A percentile compares a stretch with the other conserved stretches of the same genome.
Conservation (phyloP, 371 early-diverging fungal species). For the Funneliformis caledonium region DNA sequence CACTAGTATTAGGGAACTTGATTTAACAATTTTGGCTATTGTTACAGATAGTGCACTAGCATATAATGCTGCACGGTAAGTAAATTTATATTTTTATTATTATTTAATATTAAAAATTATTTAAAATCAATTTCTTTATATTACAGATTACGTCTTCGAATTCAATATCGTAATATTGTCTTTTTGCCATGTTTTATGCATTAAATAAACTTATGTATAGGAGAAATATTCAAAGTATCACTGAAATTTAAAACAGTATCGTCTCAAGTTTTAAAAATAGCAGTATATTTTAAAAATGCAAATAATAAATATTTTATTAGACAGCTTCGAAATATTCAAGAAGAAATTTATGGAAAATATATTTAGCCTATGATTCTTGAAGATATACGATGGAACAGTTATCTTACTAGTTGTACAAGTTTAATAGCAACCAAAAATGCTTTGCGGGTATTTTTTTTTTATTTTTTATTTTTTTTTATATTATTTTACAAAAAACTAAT, state of each 20-base stretch:
- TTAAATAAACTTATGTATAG: not conserved
- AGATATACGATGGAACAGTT: not conserved
- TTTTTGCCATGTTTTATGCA: not conserved
- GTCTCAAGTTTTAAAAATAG: not conserved
- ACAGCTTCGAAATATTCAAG: no score
- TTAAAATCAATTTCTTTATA: not conserved
- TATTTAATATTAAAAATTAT: not conserved
- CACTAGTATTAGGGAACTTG: no score
- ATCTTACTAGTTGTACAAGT: not conserved
- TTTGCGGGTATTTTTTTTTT: not conserved
- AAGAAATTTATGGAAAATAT: no score
- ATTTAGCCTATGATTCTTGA: not conserved
- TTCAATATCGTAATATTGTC: not conserved
- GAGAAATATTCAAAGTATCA: not conserved
- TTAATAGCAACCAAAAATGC: not conserved
- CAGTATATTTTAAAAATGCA: not conserved
- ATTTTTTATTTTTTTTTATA: not conserved
- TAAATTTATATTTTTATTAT: not conserved
- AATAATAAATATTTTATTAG: not conserved
- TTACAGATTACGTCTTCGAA: not conserved
- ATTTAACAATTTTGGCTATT: not conserved
- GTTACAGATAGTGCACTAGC: not conserved
- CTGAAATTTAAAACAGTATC: not conserved
- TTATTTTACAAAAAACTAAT: not conserved
- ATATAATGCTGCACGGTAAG: not conserved